Base-by-base conservation (phyloP, 176 grass and related monocot species). In the Cenchrus americanus region DNA sequence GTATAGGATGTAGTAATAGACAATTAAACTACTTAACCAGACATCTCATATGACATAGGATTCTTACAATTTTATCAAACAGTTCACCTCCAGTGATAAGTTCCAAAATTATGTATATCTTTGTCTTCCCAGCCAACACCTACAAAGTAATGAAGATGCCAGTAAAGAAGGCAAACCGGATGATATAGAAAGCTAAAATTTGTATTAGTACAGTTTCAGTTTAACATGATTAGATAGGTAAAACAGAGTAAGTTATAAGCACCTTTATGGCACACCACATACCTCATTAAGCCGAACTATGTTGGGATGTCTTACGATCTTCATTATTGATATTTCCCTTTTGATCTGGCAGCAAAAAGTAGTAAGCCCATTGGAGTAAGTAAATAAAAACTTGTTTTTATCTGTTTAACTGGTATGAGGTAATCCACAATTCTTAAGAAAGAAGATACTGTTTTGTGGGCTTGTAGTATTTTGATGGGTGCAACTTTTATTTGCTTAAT, bases 31-130 rank as follows among this genome's bases (percentile, higher is more conserved):
- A 23, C 55, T 87, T 13, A 64, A 77, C 32, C 51, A 41, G 60
- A 60, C 40, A 86, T 3, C 1, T 6, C 18, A 14, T 41, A 72
- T 6, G 70, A 37, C 37, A 77, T n/a, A 69, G 50, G 19, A 27
- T 71, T 50, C 93, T 86, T 99, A 99, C 93, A 78, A 99, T 96
- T 94, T 82, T 99, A 87, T 99, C 93, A 27, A 92, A 99, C 41
- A 99, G 84, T 92, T 99, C 93, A n/a, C 96, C 96, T 57, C 93
- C 93, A 24, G 68, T 96, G 72, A 96, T 53, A 78, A 99, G 89
- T 81, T 99, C 96, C 89, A 99, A 80, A 65, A 99, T 96, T 85
- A 99, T 99, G 82, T 99, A 99, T 93, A 99, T 99, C 87, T 92
- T 99, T 50, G 93, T 96, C 60, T 70, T 83, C 22, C 96, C 89